Evolutionary conservation across 108 stramenopile species (phyloP), one percentile per base, ranked within the genome.

Genomic region (Poteriospumella lacustris): DNA sequence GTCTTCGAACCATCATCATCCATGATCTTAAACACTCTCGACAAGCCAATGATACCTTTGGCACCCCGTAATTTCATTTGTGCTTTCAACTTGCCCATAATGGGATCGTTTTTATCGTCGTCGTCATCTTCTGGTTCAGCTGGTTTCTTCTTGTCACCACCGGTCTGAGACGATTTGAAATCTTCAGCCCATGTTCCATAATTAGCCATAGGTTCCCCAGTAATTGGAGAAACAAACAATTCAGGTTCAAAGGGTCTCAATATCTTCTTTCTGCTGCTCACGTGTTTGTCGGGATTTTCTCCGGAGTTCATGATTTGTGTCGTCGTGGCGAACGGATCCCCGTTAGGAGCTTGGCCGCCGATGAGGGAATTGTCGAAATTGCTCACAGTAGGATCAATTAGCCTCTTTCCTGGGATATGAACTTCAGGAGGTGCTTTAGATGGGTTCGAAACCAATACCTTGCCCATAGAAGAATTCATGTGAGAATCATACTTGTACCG

Each of bases 11-110:
- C 75, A 42, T 87, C 83, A 42, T 84, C 77, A 62, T 89, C 87
- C 73, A 83, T 80, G 77, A 87, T 85, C 29, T 83, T 78, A 47
- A 89, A 80, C 38, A 68, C 58, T 43, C 89, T 76, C 9, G 43
- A 64, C 42, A 89, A 67, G 2, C 67, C 64, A 42, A 84, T 73
- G 40, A 88, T 76, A 0, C 88, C 87, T 29, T 76, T 68, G 12
- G 81, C 79, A n/a, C 79, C 81, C 26, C 78, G 29, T 0, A 40
- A 0, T 12, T 38, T 43, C 59, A 80, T n/a, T 28, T 76, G 75
- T 0, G 52, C 58, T 59, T 73, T 73, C 33, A 80, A 2, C 52
- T 76, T 73, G n/a, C 24, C 24, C 5, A 80, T 58, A 33, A 80
- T 31, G 1, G 28, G 34, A 1, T 24, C 44, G 28, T 3, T 3